Evolutionary conservation across 1,139 yeast genomes (phyloP).

Genomic region (Lizanozyma gosingica): DNA sequence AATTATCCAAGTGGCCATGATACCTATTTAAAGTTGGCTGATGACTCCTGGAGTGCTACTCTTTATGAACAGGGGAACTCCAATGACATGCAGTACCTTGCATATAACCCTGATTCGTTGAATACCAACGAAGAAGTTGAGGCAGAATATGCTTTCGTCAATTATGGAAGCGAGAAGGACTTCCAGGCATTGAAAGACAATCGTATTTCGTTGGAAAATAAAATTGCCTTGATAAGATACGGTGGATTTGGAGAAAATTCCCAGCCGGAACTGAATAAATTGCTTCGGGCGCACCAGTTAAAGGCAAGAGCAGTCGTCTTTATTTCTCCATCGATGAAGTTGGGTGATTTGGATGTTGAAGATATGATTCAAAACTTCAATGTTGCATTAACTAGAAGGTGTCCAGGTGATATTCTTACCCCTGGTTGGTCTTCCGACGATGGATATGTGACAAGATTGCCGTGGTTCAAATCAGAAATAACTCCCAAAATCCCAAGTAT

Average conservation of each 20-base stretch:
- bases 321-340: constrained; percentile 19
- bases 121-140: constrained; percentile 38
- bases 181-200: constrained; percentile 31
- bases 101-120: constrained; percentile 64
- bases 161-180: constrained; percentile 59
- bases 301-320: constrained; percentile 31
- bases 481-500: constrained; percentile 68
- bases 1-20: constrained; percentile 39
- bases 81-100: constrained; percentile 28
- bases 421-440: constrained; percentile 64
- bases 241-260: constrained; percentile 34
- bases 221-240: constrained; percentile 54
- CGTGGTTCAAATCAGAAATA: constrained; percentile 41
- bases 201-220: constrained; percentile 25
- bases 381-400: constrained; percentile 55
- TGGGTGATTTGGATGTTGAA: constrained; percentile 12
- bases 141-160: constrained; percentile 46
- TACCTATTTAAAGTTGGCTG: constrained; percentile 21
- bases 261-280: constrained; percentile 30
- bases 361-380: constrained; percentile 54
- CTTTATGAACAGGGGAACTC: constrained; percentile 27
- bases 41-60: constrained; percentile 29
- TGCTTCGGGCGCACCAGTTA: constrained; percentile 20
- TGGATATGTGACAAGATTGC: constrained; percentile 24
- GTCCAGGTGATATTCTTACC: constrained; percentile 71